Evolutionary conservation across 2,329 filamentous ascomycete species (phyloP).

Genomic region (Apiospora arundinis): DNA sequence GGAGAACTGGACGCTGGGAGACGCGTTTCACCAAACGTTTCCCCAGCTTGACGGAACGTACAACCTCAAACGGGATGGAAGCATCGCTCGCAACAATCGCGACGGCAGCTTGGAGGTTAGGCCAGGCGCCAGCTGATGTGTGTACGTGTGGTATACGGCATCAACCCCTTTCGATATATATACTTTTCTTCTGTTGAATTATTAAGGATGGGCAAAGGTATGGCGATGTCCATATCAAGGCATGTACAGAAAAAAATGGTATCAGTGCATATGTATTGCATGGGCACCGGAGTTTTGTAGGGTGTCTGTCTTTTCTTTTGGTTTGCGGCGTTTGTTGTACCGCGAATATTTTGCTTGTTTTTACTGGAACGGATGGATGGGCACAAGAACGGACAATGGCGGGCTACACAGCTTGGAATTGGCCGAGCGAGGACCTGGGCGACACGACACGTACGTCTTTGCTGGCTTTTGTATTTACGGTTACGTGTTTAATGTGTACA

Average conservation of each 20-base stretch:
- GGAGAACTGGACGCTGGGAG: conserved; percentile 83
- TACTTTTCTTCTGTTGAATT: not conserved
- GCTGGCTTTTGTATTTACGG: not conserved
- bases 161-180: not conserved
- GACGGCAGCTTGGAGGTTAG: conserved; percentile 3
- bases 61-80: conserved; percentile 38
- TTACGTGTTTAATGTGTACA: not conserved
- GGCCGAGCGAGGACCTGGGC: not conserved
- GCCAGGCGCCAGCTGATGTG: not conserved
- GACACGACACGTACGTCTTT: not conserved
- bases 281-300: not conserved
- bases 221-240: not conserved
- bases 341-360: not conserved
- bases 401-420: not conserved
- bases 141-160: not conserved
- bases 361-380: not conserved
- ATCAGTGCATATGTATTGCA: not conserved
- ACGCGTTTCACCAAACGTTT: conserved; percentile 69
- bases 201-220: not conserved
- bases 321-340: not conserved
- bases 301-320: not conserved
- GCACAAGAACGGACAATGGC: not conserved
- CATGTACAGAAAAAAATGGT: not conserved
- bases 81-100: conserved; percentile 4
- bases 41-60: conserved; percentile 60